A percentile compares a stretch with the other conserved stretches of the same genome.
phyloP scores from a whole-genome alignment of 208 protist species.

The Leishmania braziliensis region DNA sequence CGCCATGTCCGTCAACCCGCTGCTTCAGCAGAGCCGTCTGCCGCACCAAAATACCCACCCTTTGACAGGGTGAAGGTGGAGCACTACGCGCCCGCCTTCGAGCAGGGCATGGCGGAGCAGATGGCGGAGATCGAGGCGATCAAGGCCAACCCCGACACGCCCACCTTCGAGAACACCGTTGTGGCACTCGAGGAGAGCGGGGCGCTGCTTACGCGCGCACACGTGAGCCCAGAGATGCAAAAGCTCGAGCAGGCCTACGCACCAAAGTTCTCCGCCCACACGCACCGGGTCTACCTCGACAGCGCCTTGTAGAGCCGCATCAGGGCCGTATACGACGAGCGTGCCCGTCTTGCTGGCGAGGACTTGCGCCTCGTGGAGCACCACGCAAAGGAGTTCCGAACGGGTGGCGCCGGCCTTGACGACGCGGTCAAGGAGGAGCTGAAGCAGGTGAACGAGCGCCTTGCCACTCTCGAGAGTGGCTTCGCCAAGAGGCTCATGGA shows the following conservation, averaged over 20 bases:
- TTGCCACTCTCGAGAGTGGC: slow-evolving; percentile 37
- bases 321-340: slow-evolving; percentile 46
- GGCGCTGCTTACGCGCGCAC: slow-evolving; percentile 27
- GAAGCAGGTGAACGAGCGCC: slow-evolving; percentile 44
- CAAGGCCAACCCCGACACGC: slow-evolving; percentile 17
- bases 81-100: too few species aligned
- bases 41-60: too few species aligned
- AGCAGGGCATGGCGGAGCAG: slow-evolving; percentile 28
- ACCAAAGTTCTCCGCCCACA: slow-evolving; percentile 37
- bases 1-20: slow-evolving; percentile 24
- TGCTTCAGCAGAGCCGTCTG: too few species aligned
- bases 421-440: slow-evolving; percentile 42
- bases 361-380: slow-evolving; percentile 44
- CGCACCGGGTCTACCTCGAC: slow-evolving; percentile 54
- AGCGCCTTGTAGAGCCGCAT: slow-evolving; percentile 43
- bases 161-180: slow-evolving; percentile 65
- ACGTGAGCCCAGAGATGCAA: slow-evolving; percentile 51
- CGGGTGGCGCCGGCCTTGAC: slow-evolving; percentile 40
- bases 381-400: slow-evolving; percentile 39
- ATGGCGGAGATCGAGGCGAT: slow-evolving; percentile 42
- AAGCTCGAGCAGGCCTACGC: slow-evolving; percentile 47
- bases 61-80: too few species aligned
- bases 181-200: slow-evolving; percentile 46
- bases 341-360: slow-evolving; percentile 38
- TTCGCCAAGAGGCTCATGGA: slow-evolving; percentile 48